Evolutionary conservation across 345 rosid genomes (phyloP), one percentile per base, ranked within the genome.

Genomic region (Syzygium jambos): DNA sequence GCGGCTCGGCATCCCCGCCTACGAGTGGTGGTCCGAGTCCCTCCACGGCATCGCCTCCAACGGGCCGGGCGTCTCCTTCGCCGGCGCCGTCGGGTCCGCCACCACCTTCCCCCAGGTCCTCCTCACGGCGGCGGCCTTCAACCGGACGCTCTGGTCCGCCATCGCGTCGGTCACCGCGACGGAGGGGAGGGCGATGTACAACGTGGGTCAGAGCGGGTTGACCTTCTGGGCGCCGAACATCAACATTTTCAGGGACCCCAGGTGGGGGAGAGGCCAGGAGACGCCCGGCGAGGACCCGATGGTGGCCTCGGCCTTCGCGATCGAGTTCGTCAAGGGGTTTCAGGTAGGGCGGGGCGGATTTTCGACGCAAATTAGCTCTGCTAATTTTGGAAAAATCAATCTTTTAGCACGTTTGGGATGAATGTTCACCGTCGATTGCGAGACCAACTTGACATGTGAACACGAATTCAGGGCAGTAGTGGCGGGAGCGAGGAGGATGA

Each of bases 201-300:
- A 95, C 52, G 91, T 86, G 49, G 98, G 98, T 9, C 98, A 96
- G 89, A 96, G 98, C 80, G 98, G 98, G 91, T 90, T 97, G 94
- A 95, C 98, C 4, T 96, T 91, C 87, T 95, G 99, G 99, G 99
- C 98, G 11, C 99, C 99, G 3, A 95, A 94, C 89, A 89, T 97
- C 56, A 97, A 96, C 56, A 91, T 97, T 85, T 97, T 95, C 85
- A 92, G 98, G 90, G 98, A 97, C 84, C 99, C 98, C 51, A 95
- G 99, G 84, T 96, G 99, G 99, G 98, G 99, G 3, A 94, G 99
- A 89, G 98, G 98, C 85, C 99, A 97, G 88, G 98, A 97, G 91
- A 96, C 96, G 90, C 98, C 98, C 5, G 98, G 99, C 5, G 99
- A 97, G 87, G 99, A 97, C 92, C 99, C 99, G 3, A 90, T 90